Conservation (phyloP, 208 protist species). For the Zelonia costaricensis region DNA sequence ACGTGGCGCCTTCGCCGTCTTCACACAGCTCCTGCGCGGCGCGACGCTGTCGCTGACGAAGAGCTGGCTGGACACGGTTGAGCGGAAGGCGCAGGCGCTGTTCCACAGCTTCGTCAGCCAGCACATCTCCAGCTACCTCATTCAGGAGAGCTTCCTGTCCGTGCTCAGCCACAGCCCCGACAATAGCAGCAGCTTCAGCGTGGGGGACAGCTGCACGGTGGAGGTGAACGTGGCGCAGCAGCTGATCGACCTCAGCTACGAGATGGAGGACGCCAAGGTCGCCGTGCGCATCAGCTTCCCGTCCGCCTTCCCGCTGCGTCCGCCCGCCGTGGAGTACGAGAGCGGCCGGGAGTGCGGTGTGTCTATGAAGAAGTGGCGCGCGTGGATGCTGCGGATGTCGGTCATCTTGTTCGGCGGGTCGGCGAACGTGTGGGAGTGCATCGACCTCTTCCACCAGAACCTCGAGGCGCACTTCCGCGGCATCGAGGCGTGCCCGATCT, state of each 20-base stretch:
- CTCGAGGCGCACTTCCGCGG: conserved; percentile 90
- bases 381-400: conserved; percentile 92
- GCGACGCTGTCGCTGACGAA: conserved; percentile 58
- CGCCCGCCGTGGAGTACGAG: conserved; percentile 51
- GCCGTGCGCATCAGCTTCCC: conserved; percentile 76
- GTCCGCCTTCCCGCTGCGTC: conserved; percentile 67
- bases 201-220: conserved; percentile 70
- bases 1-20: conserved; percentile 72
- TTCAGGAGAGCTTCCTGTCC: conserved; percentile 70
- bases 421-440: conserved; percentile 82
- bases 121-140: conserved; percentile 71
- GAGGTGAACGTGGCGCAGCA: conserved; percentile 56
- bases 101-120: conserved; percentile 68
- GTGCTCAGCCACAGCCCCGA: conserved; percentile 74
- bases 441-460: conserved; percentile 88
- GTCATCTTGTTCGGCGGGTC: conserved; percentile 80
- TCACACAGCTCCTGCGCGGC: conserved; percentile 68
- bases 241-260: conserved; percentile 70
- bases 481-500: conserved; percentile 92
- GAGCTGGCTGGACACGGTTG: conserved; percentile 83
- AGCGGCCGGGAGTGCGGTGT: conserved; percentile 74
- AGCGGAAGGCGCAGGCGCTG: conserved; percentile 66
- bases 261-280: conserved; percentile 82
- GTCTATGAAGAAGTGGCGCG: conserved; percentile 73
- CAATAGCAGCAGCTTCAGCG: conserved; percentile 56